Evolutionary conservation across 2,329 filamentous ascomycete genomes (phyloP), one percentile per base, ranked within the genome.

Genomic region (Rutstroemia sp.): DNA sequence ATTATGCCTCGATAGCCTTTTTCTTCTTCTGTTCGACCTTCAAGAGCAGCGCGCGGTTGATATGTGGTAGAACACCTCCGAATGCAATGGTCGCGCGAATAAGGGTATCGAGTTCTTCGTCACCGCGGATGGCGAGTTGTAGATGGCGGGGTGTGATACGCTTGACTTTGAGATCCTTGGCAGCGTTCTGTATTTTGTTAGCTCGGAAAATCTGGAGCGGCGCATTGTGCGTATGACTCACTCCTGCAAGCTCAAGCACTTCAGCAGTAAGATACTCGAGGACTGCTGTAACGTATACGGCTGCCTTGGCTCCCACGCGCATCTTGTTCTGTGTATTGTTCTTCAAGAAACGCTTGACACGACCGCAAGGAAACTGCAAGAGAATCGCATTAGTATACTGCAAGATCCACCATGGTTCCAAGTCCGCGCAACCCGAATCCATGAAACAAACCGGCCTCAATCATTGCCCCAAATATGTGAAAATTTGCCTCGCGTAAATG

Each of bases 341-440:
- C 84, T 97, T 96, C 72, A 99, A 81, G 79, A 97, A 97, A 79
- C 94, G 92, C 88, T 99, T 99, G 76, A 99, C 94, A 87, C 94
- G 94, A 77, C 94, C 94, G 74, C 94, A 99, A 61, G 94, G 94
- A 74, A 99, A 99, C 94, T 99, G 72, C 58, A 64, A 50, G 49
- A 46, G 52, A 37, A 62, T 63, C 64, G 63, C 63, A 66, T 72
- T 63, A 74, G 72, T 56, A 62, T 52, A 16, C 18, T 25, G 16
- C 30, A 34, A 12, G 9, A 34, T 12, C 9, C 30, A 34, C 30
- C 30, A 14, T 34, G 30, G 4, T 34, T 34, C 30, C 30, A 34
- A 4, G 1, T 1, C 30, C 30, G 57, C 46, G 19, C 23, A 48
- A 23, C 23, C 39, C 14, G 19, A 34, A 27, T 12, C 19, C 14